Base-by-base conservation (phyloP, 768 basidiomycete species). In the Boletus pseudopeckii region DNA sequence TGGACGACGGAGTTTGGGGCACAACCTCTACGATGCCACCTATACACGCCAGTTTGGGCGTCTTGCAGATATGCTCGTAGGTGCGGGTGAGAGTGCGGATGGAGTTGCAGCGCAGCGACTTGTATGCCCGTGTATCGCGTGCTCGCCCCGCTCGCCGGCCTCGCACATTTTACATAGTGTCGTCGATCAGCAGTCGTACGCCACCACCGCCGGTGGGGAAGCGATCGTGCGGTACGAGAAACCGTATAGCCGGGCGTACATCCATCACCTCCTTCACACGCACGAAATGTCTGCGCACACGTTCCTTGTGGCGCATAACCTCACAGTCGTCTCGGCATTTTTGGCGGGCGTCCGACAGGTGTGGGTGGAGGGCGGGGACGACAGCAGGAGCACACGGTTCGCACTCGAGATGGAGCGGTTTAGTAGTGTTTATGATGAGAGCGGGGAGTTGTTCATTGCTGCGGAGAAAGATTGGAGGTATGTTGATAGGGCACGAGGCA, bases 231-330 rank as follows among this genome's bases (percentile, higher is more conserved):
- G 17, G 46, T 66, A 69, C 46, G 65, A 63, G 24, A 71, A 73
- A 1, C 69, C 75, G 2, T 74, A 72, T 57, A 56, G 76, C 5
- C 76, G 79, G 14, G 86, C 88, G 3, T 95, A 94, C 59, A 47
- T 92, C 30, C 90, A 95, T 64, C 92, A 95, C 61, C 80, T 95
- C 14, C 72, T 93, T 34, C 85, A 87, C 48, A 92, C 92, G 7
- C 92, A 94, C 68, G 92, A 95, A 68, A 93, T 95, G 92, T 82
- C 85, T 0, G 86, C 90, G 1, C 90, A 94, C 59, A 65, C 89
- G 5, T 68, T 93, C 22, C 79, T 94, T 17, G 78, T 76, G 11
- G 75, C 84, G 71, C 92, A 95, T 68, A 95, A 94, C 59, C 74
- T 91, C 28, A 66, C 79, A 1, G 79, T 92, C 1, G 71, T 91